Conservation (phyloP, 2,329 filamentous ascomycete species). For the Periglandula ipomoeae region DNA sequence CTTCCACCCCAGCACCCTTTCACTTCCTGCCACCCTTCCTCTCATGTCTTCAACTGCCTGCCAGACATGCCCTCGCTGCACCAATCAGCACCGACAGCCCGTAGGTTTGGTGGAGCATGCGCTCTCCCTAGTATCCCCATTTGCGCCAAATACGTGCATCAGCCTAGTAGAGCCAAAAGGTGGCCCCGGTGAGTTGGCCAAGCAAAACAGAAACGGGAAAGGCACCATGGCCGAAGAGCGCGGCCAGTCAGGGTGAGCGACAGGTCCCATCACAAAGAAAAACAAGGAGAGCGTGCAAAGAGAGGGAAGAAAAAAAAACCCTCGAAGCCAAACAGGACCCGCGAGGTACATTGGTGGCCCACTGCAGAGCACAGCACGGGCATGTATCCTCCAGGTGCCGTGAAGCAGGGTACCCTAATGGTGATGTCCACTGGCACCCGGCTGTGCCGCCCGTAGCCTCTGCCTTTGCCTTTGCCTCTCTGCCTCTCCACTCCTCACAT, state of each 20-base stretch:
- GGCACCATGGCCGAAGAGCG: slow-evolving; percentile 11
- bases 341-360: not conserved
- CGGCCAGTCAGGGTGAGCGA: slow-evolving; percentile 1
- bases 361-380: not conserved
- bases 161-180: slow-evolving; percentile 3
- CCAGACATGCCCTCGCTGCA: not conserved
- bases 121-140: slow-evolving; percentile 6
- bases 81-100: slow-evolving; percentile 4
- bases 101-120: slow-evolving; percentile 4
- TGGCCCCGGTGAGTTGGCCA: slow-evolving; percentile 2
- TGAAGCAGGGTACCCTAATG: not conserved
- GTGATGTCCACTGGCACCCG: slow-evolving; percentile 4
- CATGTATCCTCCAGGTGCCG: slow-evolving; percentile 1
- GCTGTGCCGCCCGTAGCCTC: slow-evolving; percentile 17
- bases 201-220: slow-evolving; percentile 11
- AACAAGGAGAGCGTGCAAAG: slow-evolving; percentile 1
- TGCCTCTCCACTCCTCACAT: slow-evolving; percentile 6
- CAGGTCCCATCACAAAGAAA: not conserved
- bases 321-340: not conserved
- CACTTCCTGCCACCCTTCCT: not conserved
- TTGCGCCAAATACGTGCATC: slow-evolving; percentile 7
- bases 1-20: too few relatives aligned
- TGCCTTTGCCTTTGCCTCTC: too few relatives aligned
- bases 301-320: slow-evolving; percentile 1
- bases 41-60: not conserved